Evolutionary conservation across 768 basidiomycete genomes (phyloP), one percentile per base, ranked within the genome.

Genomic region (Kwoniella shandongensis): DNA sequence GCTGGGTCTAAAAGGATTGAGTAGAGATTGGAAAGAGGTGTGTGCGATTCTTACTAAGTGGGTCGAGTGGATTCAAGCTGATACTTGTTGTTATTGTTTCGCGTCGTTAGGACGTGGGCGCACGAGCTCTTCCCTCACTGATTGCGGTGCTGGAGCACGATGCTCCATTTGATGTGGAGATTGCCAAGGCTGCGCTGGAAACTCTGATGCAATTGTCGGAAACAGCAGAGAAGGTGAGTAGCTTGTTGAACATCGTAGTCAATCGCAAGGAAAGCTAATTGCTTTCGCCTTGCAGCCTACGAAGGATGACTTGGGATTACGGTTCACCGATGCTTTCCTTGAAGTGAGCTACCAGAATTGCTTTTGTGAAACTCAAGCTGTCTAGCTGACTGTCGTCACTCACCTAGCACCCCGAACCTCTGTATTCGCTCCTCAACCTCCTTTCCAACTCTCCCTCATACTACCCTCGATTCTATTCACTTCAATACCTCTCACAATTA

Each of bases 141-240:
- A 72, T 96, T 3, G 85, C 87, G 26, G 87, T 90, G 29, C 79
- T 97, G 29, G 82, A 86, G 68, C 88, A 88, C 58, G 93, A 97
- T 72, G 88, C 91, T 0, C 86, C 89, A 64, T 83, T 91, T 49
- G 96, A 99, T 75, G 81, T 85, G 4, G 96, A 98, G 67, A 89
- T 88, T 59, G 93, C 87, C 1, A 96, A 90, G 72, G 93, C 92
- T 20, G 86, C 87, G 3, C 79, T 99, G 66, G 96, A 99, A 79
- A 96, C 91, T 1, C 79, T 98, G 51, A 83, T 84, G 70, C 77
- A 85, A 58, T 81, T 99, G 26, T 96, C 91, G 76, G 91, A 97
- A 71, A 81, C 83, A 4, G 74, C 77, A 17, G 87, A 79, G 51
- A 73, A 76, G 63, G 77, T 72, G 40, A 50, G 69, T 48, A 12